phyloP scores from a whole-genome alignment of 202 grass and related monocot species.

The Setaria viridis region DNA sequence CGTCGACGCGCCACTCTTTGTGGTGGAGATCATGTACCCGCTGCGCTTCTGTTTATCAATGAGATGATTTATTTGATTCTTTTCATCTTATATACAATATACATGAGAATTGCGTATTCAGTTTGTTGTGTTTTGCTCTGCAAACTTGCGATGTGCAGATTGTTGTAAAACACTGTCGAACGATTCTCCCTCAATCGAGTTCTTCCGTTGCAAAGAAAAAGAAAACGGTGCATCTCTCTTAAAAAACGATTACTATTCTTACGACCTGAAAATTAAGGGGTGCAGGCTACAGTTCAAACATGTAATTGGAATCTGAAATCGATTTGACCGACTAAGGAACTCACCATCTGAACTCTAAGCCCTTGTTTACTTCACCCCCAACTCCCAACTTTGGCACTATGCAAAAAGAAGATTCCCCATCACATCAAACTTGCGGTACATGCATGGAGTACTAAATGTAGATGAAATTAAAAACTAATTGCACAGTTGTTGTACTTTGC shows the following conservation, averaged over 20 bases:
- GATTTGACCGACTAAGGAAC: not conserved
- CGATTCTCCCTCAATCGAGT: not conserved
- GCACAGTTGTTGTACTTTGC: no score
- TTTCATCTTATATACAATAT: not conserved
- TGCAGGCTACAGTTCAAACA: not conserved
- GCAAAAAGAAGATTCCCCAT: no score
- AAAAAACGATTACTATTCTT: no score
- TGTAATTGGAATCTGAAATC: not conserved
- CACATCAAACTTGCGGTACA: no score
- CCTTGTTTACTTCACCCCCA: no score
- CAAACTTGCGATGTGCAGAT: not conserved
- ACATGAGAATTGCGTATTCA: not conserved
- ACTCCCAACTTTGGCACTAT: no score
- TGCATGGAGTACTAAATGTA: no score
- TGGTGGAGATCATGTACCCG: conserved; percentile 37
- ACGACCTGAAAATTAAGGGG: no score
- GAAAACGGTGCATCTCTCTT: not conserved
- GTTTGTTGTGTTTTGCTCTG: not conserved
- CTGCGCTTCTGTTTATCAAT: conserved; percentile 37
- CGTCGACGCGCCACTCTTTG: conserved; percentile 46
- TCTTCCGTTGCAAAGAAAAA: not conserved
- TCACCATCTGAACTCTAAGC: not conserved
- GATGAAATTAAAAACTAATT: no score
- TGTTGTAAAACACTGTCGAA: not conserved
- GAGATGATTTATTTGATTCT: conserved; percentile 70